These are phyloP conservation scores for Eucalyptus lansdowneana DNA, from an alignment of 345 rosid species.

Conservation along the genomic window DNA sequence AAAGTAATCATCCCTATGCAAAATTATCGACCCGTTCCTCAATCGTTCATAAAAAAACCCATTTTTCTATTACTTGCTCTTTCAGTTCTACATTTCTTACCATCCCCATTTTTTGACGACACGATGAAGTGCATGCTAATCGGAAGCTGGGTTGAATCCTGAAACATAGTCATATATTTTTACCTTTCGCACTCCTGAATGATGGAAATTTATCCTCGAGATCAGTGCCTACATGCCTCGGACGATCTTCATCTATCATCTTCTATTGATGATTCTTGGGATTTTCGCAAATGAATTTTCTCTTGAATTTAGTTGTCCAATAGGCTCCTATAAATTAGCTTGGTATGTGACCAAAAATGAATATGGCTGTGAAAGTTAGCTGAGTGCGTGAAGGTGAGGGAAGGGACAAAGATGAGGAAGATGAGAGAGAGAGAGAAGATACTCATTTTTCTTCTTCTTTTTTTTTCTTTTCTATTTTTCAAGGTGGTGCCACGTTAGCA, in stretches of 20 bases:
- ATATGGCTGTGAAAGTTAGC: background rate
- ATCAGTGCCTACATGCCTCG: rapidly evolving
- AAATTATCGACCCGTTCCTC: rapidly evolving
- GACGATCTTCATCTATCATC: background rate
- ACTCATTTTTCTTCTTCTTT: no score
- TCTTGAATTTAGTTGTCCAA: background rate
- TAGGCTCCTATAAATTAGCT: background rate
- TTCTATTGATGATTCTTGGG: background rate
- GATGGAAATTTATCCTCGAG: background rate
- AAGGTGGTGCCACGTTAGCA: background rate
- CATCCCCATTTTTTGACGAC: rapidly evolving
- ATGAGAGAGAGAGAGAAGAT: no score
- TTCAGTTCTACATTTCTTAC: background rate
- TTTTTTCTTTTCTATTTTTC: background rate
- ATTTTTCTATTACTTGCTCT: rapidly evolving
- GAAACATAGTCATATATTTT: background rate
- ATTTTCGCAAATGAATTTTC: background rate
- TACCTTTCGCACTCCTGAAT: rapidly evolving
- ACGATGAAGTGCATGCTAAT: background rate
- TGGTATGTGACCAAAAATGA: background rate
- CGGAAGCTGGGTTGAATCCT: rapidly evolving
- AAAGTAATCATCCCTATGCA: background rate
- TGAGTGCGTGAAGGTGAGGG: background rate
- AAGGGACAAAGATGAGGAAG: background rate
- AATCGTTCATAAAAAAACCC: rapidly evolving